Evolutionary conservation across 805 yeast genomes (phyloP).

Genomic region (Candida glaebosa): DNA sequence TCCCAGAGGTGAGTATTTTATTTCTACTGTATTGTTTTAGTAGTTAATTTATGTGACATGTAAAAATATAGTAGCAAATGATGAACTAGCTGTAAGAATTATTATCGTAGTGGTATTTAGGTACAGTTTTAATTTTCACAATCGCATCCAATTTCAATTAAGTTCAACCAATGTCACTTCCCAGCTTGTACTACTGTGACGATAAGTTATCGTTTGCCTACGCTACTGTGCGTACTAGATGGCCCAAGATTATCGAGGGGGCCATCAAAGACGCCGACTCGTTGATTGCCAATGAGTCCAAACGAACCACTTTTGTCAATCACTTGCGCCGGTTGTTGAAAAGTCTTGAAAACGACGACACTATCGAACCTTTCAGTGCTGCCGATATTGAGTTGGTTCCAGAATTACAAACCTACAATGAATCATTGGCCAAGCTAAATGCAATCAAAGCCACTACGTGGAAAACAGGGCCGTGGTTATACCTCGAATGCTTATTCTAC

Average conservation of each 20-base stretch:
- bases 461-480: constrained; percentile 89
- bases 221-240: constrained; percentile 72
- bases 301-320: constrained; percentile 41
- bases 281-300: constrained; percentile 22
- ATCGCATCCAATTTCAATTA: background rate
- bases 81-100: background rate
- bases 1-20: constrained; percentile 5
- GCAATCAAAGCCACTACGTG: constrained; percentile 46
- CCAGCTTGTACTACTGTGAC: constrained; percentile 55
- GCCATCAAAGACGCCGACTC: constrained; percentile 61
- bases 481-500: constrained; percentile 80
- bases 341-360: constrained; percentile 38
- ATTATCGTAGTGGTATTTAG: background rate
- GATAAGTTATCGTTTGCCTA: constrained; percentile 80
- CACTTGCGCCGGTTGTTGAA: constrained; percentile 31
- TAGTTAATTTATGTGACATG: constrained; percentile 5
- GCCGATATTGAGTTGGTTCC: constrained; percentile 41
- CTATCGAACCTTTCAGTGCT: constrained; percentile 25
- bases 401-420: constrained; percentile 57
- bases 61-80: background rate
- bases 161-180: constrained; percentile 34
- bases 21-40: constrained; percentile 6
- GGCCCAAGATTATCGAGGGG: constrained; percentile 80
- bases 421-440: constrained; percentile 37
- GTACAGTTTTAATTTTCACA: too few species aligned